Conservation (phyloP, 345 rosid species). For the Odontarrhena argentea region DNA sequence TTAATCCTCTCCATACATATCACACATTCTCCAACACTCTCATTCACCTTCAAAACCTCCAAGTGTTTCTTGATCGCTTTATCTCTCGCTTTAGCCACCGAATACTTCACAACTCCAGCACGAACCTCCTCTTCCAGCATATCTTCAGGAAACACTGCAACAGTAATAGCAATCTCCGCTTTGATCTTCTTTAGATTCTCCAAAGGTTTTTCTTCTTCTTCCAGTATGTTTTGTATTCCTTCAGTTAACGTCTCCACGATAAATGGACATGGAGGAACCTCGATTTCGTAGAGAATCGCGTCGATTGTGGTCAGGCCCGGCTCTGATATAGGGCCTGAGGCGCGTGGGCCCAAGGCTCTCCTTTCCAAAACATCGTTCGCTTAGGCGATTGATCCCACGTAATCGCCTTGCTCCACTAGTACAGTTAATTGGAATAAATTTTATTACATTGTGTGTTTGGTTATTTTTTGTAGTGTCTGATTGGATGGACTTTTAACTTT, state of each 20-base stretch:
- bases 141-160: background rate
- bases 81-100: background rate
- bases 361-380: too few relatives aligned
- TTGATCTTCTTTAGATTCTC: slow-evolving; percentile 1
- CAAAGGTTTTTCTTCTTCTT: background rate
- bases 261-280: background rate
- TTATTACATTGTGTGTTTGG: too few relatives aligned
- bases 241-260: background rate
- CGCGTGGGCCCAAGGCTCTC: too few relatives aligned
- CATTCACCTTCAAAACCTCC: background rate
- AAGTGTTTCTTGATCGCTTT: background rate
- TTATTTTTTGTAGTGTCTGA: too few relatives aligned
- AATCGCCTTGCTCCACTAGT: too few relatives aligned
- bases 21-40: background rate
- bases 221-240: background rate
- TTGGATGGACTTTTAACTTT: too few relatives aligned
- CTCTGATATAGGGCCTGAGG: too few relatives aligned
- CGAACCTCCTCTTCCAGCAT: background rate
- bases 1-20: background rate
- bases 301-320: too few relatives aligned
- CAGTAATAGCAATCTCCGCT: background rate
- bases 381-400: too few relatives aligned
- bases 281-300: too few relatives aligned
- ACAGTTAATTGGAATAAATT: too few relatives aligned
- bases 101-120: background rate